Percentiles rank a stretch among this genome's conserved stretches.
phyloP scores from a whole-genome alignment of 768 basidiomycete species.

The Amanita molliuscula region DNA sequence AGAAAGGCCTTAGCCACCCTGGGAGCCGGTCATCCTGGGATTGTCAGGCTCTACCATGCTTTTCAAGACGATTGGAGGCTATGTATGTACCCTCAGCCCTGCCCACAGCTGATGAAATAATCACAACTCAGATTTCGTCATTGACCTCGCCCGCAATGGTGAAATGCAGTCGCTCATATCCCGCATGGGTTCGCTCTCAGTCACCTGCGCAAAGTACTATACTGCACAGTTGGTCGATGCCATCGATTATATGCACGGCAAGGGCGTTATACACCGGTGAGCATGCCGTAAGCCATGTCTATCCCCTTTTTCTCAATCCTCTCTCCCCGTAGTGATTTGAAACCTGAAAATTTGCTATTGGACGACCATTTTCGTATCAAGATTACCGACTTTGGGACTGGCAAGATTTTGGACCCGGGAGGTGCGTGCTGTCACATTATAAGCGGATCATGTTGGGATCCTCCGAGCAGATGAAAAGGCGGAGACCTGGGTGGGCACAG shows the following conservation, averaged over 20 bases:
- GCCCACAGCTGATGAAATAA: background rate
- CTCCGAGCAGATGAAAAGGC: conserved; percentile 30
- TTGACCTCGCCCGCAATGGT: conserved; percentile 69
- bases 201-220: conserved; percentile 71
- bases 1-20: conserved; percentile 66
- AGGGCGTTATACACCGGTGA: conserved; percentile 81
- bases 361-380: conserved; percentile 81
- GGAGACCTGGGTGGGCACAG: conserved; percentile 81
- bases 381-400: conserved; percentile 96
- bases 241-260: conserved; percentile 82
- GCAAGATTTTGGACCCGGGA: conserved; percentile 49
- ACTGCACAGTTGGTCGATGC: conserved; percentile 86
- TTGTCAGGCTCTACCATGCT: conserved; percentile 72
- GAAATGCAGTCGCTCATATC: conserved; percentile 67
- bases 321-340: conserved; percentile 50
- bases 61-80: conserved; percentile 81
- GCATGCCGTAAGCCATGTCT: conserved; percentile 7
- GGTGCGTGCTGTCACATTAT: conserved; percentile 17
- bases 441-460: conserved; percentile 20
- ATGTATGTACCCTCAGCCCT: conserved; percentile 39
- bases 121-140: conserved; percentile 51
- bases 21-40: conserved; percentile 72
- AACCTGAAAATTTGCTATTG: conserved; percentile 86
- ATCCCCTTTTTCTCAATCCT: background rate
- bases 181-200: conserved; percentile 78